These are phyloP conservation scores for Nevesoporus exiguus DNA, from an alignment of 768 basidiomycete genomes.

Conservation along the genomic window DNA sequence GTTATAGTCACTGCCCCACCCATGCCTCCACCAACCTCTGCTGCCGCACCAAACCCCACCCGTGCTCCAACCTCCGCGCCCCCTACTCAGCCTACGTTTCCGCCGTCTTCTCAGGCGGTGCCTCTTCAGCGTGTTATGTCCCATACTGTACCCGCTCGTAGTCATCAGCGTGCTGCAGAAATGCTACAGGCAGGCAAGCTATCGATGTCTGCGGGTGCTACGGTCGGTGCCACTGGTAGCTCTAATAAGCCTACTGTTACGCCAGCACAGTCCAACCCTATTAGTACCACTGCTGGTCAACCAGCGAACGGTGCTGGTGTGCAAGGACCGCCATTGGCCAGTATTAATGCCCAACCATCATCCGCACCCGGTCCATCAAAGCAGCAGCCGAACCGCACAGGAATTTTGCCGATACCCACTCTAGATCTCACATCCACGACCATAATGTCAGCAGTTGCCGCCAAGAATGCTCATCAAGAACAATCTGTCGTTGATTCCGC, in stretches of 20 bases:
- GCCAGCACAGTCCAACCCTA: slow-evolving; percentile 7
- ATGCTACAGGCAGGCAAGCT: slow-evolving; percentile 20
- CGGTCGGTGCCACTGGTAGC: not conserved
- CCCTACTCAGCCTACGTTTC: slow-evolving; percentile 16
- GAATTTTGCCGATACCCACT: slow-evolving; percentile 11
- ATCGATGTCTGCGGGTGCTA: slow-evolving; percentile 3
- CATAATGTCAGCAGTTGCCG: slow-evolving; percentile 10
- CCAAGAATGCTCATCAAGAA: slow-evolving; percentile 23
- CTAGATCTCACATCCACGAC: slow-evolving; percentile 11
- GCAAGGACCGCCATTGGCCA: slow-evolving; percentile 4
- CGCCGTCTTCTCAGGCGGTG: slow-evolving; percentile 3
- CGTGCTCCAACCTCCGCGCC: slow-evolving; percentile 24
- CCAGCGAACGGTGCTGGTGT: not conserved
- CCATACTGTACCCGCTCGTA: slow-evolving; percentile 19
- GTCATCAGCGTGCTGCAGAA: slow-evolving; percentile 24
- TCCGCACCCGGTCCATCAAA: slow-evolving; percentile 16
- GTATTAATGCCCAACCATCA: slow-evolving; percentile 8
- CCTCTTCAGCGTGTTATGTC: slow-evolving; percentile 21
- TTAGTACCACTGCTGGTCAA: slow-evolving; percentile 2
- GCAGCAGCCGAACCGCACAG: slow-evolving; percentile 21
- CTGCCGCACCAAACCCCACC: slow-evolving; percentile 3
- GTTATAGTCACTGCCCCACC: slow-evolving; percentile 6
- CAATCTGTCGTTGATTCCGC: slow-evolving; percentile 18
- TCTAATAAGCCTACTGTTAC: slow-evolving; percentile 7
- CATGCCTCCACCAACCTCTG: slow-evolving; percentile 21